Base-by-base conservation (phyloP, 2,329 filamentous ascomycete genomes). In the Botryosphaeria dothidea region DNA sequence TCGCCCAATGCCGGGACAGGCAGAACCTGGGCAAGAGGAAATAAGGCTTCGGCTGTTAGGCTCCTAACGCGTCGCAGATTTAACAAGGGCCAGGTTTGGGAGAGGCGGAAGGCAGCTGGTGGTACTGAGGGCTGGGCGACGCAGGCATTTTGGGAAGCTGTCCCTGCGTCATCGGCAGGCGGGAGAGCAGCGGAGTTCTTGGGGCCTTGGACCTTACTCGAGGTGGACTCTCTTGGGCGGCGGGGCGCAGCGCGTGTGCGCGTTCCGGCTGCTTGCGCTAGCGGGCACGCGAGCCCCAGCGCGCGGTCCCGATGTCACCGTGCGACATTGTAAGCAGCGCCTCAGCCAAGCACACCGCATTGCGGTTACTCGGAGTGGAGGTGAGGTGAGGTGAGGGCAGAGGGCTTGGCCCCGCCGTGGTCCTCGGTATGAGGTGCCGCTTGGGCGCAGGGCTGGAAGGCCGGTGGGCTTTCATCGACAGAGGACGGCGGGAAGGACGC, bases 131-230 rank as follows among this genome's bases (percentile, higher is more conserved):
- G 52, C 52, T 27, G 52, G 52, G 36, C 52, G 6, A 17, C 11
- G 54, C 34, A 2, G 21, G 31, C 19, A 27, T 41, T 41, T 41
- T 41, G 21, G 31, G 52, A 54, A 31, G 19, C 49, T 21, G 52
- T 56, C 19, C 34, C 52, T 45, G 21, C 54, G 54, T 58, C 54
- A 58, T 58, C 29, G 54, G 36, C 36, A 56, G 7, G 48, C 27
- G 17, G 21, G 6, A 34, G 48, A 43, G 45, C n/a, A n/a, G n/a
- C n/a, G n/a, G n/a, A n/a, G 43, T 19, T 8, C n/a, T 4, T 9
- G 19, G 29, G 29, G n/a, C 38, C 51, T 38, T 56, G 49, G 21
- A n/a, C 41, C n/a, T n/a, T n/a, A n/a, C n/a, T n/a, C n/a, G n/a
- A n/a, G n/a, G n/a, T n/a, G n/a, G 41, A 7, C 19, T 11, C 11